phyloP scores from a whole-genome alignment of 2,329 filamentous ascomycete species.

The Monosporascus sp. region DNA sequence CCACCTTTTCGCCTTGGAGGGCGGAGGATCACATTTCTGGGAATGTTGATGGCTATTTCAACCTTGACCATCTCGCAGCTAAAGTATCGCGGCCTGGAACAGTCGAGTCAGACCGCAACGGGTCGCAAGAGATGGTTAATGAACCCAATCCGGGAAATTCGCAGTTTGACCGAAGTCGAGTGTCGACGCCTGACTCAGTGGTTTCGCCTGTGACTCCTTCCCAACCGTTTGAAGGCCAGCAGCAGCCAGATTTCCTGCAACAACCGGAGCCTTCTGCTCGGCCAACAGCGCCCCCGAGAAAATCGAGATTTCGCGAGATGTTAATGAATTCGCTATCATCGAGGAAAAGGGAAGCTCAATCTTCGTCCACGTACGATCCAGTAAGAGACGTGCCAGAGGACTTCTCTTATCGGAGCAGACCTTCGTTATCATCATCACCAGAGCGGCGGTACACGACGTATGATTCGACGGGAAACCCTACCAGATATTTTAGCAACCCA shows the following conservation, averaged over 20 bases:
- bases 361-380: constrained; percentile 1
- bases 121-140: not conserved
- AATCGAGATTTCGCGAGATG: constrained; percentile 16
- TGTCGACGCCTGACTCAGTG: not conserved
- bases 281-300: not conserved
- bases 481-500: no score
- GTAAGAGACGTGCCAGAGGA: constrained; percentile 14
- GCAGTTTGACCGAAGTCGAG: constrained; percentile 2
- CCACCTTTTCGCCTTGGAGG: constrained; percentile 18
- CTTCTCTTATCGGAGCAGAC: not conserved
- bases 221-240: not conserved
- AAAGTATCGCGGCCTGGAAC: constrained; percentile 1
- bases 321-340: constrained; percentile 14
- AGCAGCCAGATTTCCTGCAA: constrained; percentile 1
- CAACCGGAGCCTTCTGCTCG: not conserved
- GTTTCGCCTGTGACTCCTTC: not conserved
- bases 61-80: not conserved
- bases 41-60: not conserved
- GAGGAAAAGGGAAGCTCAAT: constrained; percentile 4
- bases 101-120: not conserved
- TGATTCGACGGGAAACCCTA: not conserved
- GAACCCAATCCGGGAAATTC: not conserved
- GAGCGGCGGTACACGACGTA: not conserved
- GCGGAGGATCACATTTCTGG: constrained; percentile 1
- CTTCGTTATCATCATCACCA: not conserved